Conservation (phyloP, 257 asterid genomes). For the Scutellaria baicalensis region DNA sequence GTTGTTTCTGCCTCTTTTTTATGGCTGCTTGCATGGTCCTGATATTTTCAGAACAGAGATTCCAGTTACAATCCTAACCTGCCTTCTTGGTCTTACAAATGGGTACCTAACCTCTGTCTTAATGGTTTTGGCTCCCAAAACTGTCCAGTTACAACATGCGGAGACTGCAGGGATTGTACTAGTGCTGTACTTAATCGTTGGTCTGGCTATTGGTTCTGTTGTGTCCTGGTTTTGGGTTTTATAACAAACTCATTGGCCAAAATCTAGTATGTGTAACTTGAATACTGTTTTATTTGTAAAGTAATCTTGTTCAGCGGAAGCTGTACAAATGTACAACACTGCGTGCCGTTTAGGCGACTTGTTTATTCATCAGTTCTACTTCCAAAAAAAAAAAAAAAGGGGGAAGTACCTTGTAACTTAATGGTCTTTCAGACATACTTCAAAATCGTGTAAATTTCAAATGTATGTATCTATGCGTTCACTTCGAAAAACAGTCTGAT, state of each 20-base stretch:
- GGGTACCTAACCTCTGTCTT: conserved; percentile 74
- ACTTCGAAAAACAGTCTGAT: not conserved
- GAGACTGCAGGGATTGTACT: conserved; percentile 83
- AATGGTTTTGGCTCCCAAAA: conserved; percentile 73
- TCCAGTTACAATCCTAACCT: conserved; percentile 70
- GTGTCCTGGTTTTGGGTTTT: conserved; percentile 94
- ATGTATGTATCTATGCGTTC: not conserved
- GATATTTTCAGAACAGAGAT: conserved; percentile 61
- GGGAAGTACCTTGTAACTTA: not conserved
- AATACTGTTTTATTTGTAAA: conserved; percentile 2
- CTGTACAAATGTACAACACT: not conserved
- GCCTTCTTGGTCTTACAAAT: conserved; percentile 80
- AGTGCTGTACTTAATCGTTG: conserved; percentile 56
- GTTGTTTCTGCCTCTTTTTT: conserved; percentile 78
- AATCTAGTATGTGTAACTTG: not conserved
- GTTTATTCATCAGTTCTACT: not conserved
- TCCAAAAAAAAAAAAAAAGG: not conserved
- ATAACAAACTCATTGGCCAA: conserved; percentile 15
- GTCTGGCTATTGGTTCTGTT: conserved; percentile 70
- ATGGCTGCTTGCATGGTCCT: conserved; percentile 87
- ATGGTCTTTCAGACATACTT: not conserved
- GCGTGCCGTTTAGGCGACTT: no score
- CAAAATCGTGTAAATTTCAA: not conserved
- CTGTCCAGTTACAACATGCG: conserved; percentile 62
- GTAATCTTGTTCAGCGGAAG: not conserved